Evolutionary conservation across 139 green algal species (phyloP), one percentile per base, ranked within the genome.

Genomic region (Chlorella sp.): DNA sequence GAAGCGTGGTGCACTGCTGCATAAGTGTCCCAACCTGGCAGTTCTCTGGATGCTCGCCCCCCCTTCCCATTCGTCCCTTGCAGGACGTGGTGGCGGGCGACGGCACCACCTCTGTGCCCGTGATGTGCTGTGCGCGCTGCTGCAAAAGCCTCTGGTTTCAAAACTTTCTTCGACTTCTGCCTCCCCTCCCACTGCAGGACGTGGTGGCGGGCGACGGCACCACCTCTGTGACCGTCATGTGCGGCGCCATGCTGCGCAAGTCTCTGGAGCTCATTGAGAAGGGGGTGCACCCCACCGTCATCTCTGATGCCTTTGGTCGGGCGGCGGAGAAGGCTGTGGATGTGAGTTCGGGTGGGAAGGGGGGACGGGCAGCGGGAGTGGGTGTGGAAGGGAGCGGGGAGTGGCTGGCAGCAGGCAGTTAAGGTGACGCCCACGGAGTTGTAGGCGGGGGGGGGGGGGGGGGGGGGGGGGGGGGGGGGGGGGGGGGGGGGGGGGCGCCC

Each of bases 21-120:
- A 97, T 82, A 97, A 99, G 94, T 96, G 94, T 87, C 93, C 98
- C 78, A 94, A 95, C 30, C 92, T 99, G 69, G 92, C 48, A n/a
- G n/a, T n/a, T n/a, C n/a, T n/a, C n/a, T n/a, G n/a, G n/a, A n/a
- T n/a, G n/a, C n/a, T n/a, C n/a, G n/a, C n/a, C 71, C 0, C 75
- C 7, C 36, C 7, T 0, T n/a, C 73, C 37, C n/a, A 26, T n/a
- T 84, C n/a, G n/a, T n/a, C n/a, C n/a, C n/a, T n/a, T n/a, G 11
- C 95, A 99, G 96, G 98, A 99, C 78, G 96, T 99, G 16, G 98
- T 99, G 36, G 98, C 98, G 11, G 98, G 98, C 11, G 98, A 99
- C 90, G 98, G 98, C 66, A 99, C 98, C 26, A 99, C 98, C 1
- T 97, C 93, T 9, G 97, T 99, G 2, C 95, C 96, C 0, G 97